Percentiles rank a stretch among this genome's conserved stretches.
phyloP scores from a whole-genome alignment of 495 filamentous ascomycete species.

The Penicillium dipodomyicola region DNA sequence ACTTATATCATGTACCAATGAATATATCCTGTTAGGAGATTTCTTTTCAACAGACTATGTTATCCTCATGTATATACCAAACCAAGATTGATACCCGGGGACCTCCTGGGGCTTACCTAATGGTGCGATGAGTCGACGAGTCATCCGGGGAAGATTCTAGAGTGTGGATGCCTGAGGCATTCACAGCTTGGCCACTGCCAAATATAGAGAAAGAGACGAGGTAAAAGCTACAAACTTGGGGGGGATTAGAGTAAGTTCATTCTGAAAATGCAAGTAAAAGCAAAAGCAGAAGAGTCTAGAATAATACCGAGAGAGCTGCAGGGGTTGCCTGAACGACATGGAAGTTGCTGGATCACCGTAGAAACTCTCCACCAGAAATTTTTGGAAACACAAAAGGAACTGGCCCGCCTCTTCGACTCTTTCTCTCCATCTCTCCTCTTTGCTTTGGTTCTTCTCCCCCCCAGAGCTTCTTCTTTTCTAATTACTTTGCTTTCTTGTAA shows the following conservation, averaged over 20 bases:
- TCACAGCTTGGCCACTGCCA: neutral
- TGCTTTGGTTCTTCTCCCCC: conserved; percentile 25
- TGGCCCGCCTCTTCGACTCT: conserved; percentile 14
- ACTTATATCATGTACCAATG: too few relatives aligned
- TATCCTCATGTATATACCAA: too few relatives aligned
- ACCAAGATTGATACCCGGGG: neutral
- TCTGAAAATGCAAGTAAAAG: conserved; percentile 1
- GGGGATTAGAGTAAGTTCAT: neutral
- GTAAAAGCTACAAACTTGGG: neutral
- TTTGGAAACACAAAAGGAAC: conserved; percentile 37
- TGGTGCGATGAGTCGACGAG: neutral
- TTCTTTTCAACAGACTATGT: too few relatives aligned
- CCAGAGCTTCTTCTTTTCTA: conserved; percentile 19
- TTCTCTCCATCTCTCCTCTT: conserved; percentile 22
- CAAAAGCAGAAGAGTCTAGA: conserved; percentile 30
- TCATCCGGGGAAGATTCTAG: neutral
- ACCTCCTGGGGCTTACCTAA: neutral
- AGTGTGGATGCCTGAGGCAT: neutral
- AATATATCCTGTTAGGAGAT: too few relatives aligned
- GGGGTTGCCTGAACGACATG: conserved; percentile 34
- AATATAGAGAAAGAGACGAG: neutral
- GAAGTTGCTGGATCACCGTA: conserved; percentile 50
- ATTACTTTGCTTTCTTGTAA: conserved; percentile 19
- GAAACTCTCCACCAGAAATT: conserved; percentile 40
- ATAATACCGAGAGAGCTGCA: conserved; percentile 12